Percentiles rank a stretch among this genome's conserved stretches.
Conservation (phyloP, 139 green algal species). For the Tetradesmus obliquus region DNA sequence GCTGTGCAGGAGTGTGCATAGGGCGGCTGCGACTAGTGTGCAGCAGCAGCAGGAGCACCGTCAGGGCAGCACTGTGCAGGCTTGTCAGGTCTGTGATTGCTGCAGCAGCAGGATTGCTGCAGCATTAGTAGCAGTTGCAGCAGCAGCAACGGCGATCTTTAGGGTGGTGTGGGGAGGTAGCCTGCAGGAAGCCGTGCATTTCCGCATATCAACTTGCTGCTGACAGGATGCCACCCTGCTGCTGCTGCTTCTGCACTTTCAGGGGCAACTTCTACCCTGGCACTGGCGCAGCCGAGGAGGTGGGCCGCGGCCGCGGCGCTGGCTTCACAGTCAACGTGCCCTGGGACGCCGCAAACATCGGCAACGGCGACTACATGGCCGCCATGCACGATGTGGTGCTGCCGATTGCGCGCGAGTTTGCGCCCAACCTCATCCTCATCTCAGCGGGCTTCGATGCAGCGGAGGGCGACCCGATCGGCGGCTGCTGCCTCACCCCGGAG, state of each 20-base stretch:
- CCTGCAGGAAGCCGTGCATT: neutral
- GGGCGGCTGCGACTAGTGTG: neutral
- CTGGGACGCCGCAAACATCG: constrained; percentile 63
- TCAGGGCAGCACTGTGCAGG: neutral
- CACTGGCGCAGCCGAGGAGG: constrained; percentile 64
- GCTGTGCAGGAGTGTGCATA: neutral
- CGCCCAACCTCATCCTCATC: constrained; percentile 78
- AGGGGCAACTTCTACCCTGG: constrained; percentile 62
- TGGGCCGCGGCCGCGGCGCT: constrained; percentile 55
- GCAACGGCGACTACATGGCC: constrained; percentile 76
- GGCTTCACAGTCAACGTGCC: constrained; percentile 83
- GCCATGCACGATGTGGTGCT: constrained; percentile 72
- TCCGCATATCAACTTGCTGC: neutral
- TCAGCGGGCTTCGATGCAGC: constrained; percentile 85
- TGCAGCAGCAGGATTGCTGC: neutral
- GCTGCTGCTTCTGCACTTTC: neutral
- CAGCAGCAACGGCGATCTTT: neutral
- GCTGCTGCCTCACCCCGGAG: constrained; percentile 73
- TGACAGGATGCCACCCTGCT: neutral
- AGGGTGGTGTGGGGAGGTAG: neutral
- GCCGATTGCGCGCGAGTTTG: constrained; percentile 79
- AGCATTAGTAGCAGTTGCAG: neutral
- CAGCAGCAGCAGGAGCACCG: neutral
- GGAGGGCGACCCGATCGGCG: constrained; percentile 73
- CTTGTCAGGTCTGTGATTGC: neutral